phyloP scores from a whole-genome alignment of 2,329 filamentous ascomycete species.

The Bipolaris bicolor region DNA sequence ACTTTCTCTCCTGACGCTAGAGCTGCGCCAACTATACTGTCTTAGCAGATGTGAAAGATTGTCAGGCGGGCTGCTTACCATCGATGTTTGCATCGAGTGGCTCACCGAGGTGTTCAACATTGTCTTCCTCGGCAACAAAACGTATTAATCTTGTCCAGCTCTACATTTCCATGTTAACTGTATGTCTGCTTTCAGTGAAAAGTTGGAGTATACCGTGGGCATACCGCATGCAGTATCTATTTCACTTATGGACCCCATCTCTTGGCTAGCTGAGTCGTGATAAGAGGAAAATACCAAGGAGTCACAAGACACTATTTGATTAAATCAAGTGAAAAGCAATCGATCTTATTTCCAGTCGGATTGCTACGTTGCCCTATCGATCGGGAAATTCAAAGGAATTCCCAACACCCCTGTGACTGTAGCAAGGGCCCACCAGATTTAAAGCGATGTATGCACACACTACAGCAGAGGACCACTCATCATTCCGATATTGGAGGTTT shows the following conservation, averaged over 20 bases:
- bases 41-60: not conserved
- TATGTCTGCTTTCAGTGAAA: not conserved
- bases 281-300: not conserved
- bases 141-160: slow-evolving; percentile 24
- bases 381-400: not conserved
- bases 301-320: not conserved
- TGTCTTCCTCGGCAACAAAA: slow-evolving; percentile 25
- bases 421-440: not conserved
- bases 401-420: slow-evolving; percentile 5
- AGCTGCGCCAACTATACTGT: slow-evolving; percentile 20
- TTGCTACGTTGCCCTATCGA: slow-evolving; percentile 1
- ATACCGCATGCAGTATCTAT: not conserved
- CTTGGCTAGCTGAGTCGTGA: too few relatives aligned
- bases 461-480: not conserved
- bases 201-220: slow-evolving; percentile 2
- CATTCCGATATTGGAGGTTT: too few relatives aligned
- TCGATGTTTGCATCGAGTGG: slow-evolving; percentile 18
- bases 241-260: slow-evolving; percentile 8
- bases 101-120: slow-evolving; percentile 22
- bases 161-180: not conserved
- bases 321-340: not conserved
- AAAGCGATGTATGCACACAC: not conserved
- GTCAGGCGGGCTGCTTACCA: slow-evolving; percentile 5
- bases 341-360: not conserved
- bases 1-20: slow-evolving; percentile 14